Percentiles rank a stretch among this genome's conserved stretches.
These are phyloP conservation scores for Cudoniella acicularis DNA, from an alignment of 495 filamentous ascomycete species.

Conservation along the genomic window DNA sequence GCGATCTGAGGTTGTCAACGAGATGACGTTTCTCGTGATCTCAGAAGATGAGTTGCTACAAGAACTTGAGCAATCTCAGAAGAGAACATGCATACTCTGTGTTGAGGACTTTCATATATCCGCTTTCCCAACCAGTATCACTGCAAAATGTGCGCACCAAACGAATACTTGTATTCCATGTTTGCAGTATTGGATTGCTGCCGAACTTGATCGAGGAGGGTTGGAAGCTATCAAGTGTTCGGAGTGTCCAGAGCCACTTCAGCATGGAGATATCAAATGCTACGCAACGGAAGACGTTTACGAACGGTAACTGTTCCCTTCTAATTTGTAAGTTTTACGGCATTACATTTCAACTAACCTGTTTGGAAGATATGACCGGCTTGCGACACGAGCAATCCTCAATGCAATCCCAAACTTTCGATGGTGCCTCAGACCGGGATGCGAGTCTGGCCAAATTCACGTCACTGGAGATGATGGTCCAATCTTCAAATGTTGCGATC, in stretches of 20 bases:
- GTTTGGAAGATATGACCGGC: not conserved
- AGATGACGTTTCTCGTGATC: not conserved
- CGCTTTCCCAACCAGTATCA: not conserved
- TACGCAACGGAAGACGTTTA: not conserved
- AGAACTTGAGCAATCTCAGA: not conserved
- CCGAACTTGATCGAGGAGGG: not conserved
- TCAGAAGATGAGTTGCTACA: not conserved
- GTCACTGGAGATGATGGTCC: not conserved
- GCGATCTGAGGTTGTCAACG: not conserved
- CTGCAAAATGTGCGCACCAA: not conserved
- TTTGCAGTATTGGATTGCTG: not conserved
- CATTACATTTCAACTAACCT: not conserved
- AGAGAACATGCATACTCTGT: not conserved
- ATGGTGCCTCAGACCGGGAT: not conserved
- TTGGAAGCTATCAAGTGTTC: not conserved
- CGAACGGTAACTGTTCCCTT: not conserved
- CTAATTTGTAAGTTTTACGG: too few relatives aligned
- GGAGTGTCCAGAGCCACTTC: not conserved
- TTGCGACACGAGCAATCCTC: not conserved
- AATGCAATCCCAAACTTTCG: not conserved
- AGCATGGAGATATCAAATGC: not conserved
- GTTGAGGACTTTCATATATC: not conserved
- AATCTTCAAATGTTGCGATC: not conserved
- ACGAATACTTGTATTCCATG: not conserved
- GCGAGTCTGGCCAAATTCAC: not conserved